A percentile compares a stretch with the other conserved stretches of the same genome.
Conservation (phyloP, 768 basidiomycete genomes). For the Suillus weaverae region DNA sequence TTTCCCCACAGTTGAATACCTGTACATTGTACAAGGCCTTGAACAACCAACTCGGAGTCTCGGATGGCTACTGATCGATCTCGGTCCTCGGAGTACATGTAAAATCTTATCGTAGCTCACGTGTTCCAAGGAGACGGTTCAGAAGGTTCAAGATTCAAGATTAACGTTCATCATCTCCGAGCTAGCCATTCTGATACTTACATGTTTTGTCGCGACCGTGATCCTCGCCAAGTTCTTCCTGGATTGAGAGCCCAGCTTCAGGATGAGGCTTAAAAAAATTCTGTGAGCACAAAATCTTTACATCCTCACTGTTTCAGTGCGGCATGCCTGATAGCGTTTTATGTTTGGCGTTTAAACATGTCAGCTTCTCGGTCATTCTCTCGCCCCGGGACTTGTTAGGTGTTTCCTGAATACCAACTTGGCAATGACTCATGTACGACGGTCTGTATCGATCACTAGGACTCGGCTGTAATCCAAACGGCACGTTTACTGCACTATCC, state of each 20-base stretch:
- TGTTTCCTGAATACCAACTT: not conserved
- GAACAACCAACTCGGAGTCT: too few relatives aligned
- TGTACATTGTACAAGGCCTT: not conserved
- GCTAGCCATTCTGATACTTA: not conserved
- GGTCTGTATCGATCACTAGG: not conserved
- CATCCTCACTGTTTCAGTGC: not conserved
- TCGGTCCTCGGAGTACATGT: not conserved
- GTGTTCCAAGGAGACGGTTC: too few relatives aligned
- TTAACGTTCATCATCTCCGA: not conserved
- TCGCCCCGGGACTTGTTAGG: not conserved
- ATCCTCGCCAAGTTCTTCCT: not conserved
- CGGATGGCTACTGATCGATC: not conserved
- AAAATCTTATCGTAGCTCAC: not conserved
- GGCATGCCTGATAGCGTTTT: not conserved
- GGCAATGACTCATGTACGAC: not conserved
- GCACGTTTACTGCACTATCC: not conserved
- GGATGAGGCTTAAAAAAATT: not conserved
- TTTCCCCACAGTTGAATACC: too few relatives aligned
- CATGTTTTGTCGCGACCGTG: not conserved
- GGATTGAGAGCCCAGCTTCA: not conserved
- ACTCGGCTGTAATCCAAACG: not conserved
- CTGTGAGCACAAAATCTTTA: not conserved
- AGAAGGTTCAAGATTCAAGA: not conserved
- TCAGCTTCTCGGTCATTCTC: not conserved
- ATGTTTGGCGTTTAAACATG: not conserved